These are phyloP conservation scores for Perkinsus chesapeaki DNA, from an alignment of 169 alveolate genomes.

Conservation along the genomic window DNA sequence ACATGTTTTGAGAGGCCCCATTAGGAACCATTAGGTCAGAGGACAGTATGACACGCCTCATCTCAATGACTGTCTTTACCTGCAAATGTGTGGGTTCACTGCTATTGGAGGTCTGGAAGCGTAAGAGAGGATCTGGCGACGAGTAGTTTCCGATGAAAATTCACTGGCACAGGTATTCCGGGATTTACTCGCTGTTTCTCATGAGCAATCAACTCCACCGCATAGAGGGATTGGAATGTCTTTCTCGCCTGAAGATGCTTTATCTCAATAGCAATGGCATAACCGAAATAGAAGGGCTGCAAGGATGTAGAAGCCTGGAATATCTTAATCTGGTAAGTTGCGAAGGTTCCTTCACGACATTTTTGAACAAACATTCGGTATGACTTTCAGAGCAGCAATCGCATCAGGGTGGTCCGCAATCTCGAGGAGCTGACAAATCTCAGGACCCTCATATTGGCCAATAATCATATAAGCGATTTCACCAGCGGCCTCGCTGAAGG, in stretches of 20 bases:
- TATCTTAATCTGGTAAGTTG: neutral
- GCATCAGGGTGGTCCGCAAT: neutral
- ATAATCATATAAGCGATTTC: neutral
- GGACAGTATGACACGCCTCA: neutral
- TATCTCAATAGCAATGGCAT: neutral
- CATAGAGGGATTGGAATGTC: neutral
- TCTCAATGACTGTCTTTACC: neutral
- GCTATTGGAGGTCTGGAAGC: neutral
- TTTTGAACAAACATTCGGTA: too few species aligned
- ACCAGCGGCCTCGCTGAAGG: neutral
- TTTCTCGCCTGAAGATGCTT: neutral
- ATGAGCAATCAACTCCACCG: neutral
- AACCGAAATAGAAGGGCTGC: neutral
- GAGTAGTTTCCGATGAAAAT: neutral
- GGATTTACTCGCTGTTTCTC: neutral
- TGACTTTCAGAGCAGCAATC: neutral
- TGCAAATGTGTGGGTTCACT: neutral
- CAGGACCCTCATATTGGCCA: neutral
- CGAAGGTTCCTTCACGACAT: too few species aligned
- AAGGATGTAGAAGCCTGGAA: neutral
- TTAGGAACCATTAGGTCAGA: neutral
- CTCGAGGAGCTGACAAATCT: neutral
- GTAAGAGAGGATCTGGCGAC: neutral
- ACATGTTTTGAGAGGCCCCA: too few species aligned
- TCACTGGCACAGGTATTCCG: neutral